phyloP scores from a whole-genome alignment of 1,284 basidiomycete species.

The Nidula niveotomentosa region DNA sequence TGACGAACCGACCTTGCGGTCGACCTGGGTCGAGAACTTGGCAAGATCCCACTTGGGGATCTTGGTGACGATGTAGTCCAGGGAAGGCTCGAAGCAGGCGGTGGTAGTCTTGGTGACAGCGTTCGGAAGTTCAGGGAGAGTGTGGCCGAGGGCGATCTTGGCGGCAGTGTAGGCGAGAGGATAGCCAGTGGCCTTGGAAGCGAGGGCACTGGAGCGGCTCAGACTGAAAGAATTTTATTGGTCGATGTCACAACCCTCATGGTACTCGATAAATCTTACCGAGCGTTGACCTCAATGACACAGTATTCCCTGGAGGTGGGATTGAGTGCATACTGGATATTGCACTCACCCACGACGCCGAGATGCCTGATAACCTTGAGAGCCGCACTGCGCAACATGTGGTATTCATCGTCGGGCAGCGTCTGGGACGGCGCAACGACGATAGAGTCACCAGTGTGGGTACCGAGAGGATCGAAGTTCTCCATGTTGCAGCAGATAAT shows the following conservation, averaged over 20 bases:
- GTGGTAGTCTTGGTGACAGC: slow-evolving; percentile 99
- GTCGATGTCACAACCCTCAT: no score
- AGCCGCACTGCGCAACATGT: slow-evolving; percentile 98
- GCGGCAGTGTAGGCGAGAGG: slow-evolving; percentile 99
- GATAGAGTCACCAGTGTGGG: slow-evolving; percentile 99
- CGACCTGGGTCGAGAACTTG: slow-evolving; percentile 94
- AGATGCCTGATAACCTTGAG: slow-evolving; percentile 98
- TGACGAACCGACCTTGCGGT: slow-evolving; percentile 93
- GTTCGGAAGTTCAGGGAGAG: slow-evolving; percentile 97
- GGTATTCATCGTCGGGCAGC: slow-evolving; percentile 96
- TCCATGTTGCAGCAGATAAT: slow-evolving; percentile 98
- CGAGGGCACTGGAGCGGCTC: slow-evolving; percentile 83
- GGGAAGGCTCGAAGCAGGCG: no score
- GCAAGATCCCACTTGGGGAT: slow-evolving; percentile 99
- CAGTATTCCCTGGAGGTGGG: slow-evolving; percentile 94
- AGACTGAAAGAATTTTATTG: slow-evolving; percentile 27
- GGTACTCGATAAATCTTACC: slow-evolving; percentile 39
- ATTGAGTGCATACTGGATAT: slow-evolving; percentile 98
- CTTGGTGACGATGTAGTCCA: slow-evolving; percentile 99
- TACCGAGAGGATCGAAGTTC: slow-evolving; percentile 99
- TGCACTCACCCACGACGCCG: slow-evolving; percentile 98
- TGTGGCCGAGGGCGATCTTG: slow-evolving; percentile 98
- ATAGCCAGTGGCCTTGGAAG: slow-evolving; percentile 99
- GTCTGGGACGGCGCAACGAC: slow-evolving; percentile 99
- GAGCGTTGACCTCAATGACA: slow-evolving; percentile 97